Evolutionary conservation across 441 rosid genomes (phyloP).

Genomic region (Gossypium trilobum): DNA sequence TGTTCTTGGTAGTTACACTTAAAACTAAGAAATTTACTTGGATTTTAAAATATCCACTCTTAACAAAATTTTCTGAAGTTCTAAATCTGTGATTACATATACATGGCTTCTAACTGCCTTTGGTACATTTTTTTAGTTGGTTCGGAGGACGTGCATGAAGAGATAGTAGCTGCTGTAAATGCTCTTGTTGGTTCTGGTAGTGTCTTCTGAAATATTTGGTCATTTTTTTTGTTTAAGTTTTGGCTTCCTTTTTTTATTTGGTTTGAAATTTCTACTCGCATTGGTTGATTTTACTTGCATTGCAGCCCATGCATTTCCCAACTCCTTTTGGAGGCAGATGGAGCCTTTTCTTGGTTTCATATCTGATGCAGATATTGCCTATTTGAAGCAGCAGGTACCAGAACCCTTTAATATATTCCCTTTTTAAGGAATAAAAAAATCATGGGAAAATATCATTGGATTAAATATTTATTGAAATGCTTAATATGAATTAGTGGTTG

Average conservation of each 20-base stretch:
- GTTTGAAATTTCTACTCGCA: conserved; percentile 1
- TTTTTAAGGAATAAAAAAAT: background rate
- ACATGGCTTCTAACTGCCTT: conserved; percentile 18
- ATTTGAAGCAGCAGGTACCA: conserved; percentile 62
- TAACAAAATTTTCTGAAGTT: background rate
- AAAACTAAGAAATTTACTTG: conserved; percentile 12
- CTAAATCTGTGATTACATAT: background rate
- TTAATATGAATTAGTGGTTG: background rate
- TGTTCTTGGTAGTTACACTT: conserved; percentile 67
- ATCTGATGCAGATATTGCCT: conserved; percentile 61
- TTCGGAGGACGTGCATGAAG: conserved; percentile 82
- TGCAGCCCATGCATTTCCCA: conserved; percentile 53
- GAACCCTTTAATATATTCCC: background rate
- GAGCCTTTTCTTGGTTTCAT: conserved; percentile 64
- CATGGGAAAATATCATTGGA: background rate
- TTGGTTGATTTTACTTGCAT: conserved; percentile 28
- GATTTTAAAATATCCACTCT: conserved; percentile 7
- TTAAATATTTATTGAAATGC: background rate
- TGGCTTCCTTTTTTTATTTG: background rate
- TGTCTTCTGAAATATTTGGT: conserved; percentile 13
- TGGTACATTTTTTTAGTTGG: conserved; percentile 43
- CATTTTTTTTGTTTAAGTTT: conserved; percentile 7
- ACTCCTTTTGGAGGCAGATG: conserved; percentile 78
- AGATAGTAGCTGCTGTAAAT: conserved; percentile 87
- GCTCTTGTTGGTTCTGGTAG: conserved; percentile 61